Evolutionary conservation across 805 yeast genomes (phyloP).

Genomic region (Ogataea thermomethanolica): DNA sequence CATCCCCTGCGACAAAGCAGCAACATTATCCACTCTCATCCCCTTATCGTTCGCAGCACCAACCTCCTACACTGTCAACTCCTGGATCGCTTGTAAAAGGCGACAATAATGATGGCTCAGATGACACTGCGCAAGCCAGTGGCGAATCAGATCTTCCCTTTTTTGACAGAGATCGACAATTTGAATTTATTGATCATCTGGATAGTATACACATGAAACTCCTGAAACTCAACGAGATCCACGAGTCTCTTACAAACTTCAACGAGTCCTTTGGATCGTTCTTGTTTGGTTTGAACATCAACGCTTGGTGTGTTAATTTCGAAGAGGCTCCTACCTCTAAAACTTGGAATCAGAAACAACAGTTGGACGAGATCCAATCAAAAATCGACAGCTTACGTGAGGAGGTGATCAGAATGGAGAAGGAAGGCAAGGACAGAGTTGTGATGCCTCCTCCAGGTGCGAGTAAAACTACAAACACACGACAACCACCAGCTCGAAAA

Average conservation of each 20-base stretch:
- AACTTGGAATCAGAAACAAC: constrained; percentile 21
- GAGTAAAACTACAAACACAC: neutral
- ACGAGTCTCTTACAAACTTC: constrained; percentile 58
- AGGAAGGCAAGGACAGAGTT: constrained; percentile 11
- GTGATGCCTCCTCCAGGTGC: constrained; percentile 28
- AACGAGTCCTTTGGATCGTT: constrained; percentile 75
- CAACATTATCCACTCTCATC: constrained; percentile 23
- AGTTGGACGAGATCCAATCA: constrained; percentile 16
- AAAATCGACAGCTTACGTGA: constrained; percentile 18
- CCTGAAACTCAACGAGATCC: constrained; percentile 53
- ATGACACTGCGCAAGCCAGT: constrained; percentile 1
- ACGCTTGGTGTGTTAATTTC: constrained; percentile 86
- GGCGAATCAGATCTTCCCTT: constrained; percentile 23
- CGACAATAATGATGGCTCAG: constrained; percentile 2
- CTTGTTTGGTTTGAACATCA: constrained; percentile 74
- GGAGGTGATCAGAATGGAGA: constrained; percentile 14
- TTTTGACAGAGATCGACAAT: constrained; percentile 18
- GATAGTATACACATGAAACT: constrained; percentile 50
- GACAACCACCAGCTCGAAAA: constrained; percentile 2
- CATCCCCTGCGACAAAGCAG: constrained; percentile 16
- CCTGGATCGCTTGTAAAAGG: constrained; percentile 14
- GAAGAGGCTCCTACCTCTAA: constrained; percentile 29
- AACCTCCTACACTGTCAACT: constrained; percentile 13
- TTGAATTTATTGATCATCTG: constrained; percentile 18
- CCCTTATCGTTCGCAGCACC: constrained; percentile 18